Conservation (phyloP, 139 green algal species). For the Asterochloris sp. region DNA sequence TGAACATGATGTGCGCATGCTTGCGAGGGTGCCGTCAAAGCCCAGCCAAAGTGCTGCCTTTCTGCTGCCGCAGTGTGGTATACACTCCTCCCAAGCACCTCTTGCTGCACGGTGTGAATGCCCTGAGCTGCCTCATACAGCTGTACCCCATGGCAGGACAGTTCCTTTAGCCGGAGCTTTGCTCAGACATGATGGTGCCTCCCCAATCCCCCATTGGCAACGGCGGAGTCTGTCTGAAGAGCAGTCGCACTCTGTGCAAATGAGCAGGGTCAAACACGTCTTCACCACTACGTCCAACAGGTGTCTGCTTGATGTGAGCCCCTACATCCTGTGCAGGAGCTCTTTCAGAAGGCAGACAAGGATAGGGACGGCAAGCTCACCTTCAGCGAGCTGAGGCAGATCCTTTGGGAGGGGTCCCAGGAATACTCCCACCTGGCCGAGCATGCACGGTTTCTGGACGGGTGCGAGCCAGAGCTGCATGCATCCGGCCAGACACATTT, state of each 20-base stretch:
- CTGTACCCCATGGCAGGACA: too few relatives aligned
- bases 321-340: constrained; percentile 21
- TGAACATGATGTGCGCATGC: too few relatives aligned
- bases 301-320: background rate
- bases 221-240: too few relatives aligned
- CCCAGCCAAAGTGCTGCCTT: too few relatives aligned
- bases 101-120: too few relatives aligned
- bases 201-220: too few relatives aligned
- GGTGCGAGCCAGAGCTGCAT: background rate
- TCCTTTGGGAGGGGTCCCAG: constrained; percentile 54
- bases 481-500: background rate
- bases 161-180: too few relatives aligned
- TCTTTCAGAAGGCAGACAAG: constrained; percentile 62
- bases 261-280: background rate
- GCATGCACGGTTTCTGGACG: constrained; percentile 70
- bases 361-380: constrained; percentile 53
- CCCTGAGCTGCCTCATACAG: too few relatives aligned
- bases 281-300: background rate
- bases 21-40: too few relatives aligned
- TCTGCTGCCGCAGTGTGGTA: too few relatives aligned
- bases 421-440: constrained; percentile 81
- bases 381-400: constrained; percentile 45
- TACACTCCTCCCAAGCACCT: too few relatives aligned
- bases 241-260: background rate
- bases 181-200: too few relatives aligned